Evolutionary conservation across 306 rosid species (phyloP), one percentile per base, ranked within the genome.

Genomic region (Cucurbita argyrosperma): DNA sequence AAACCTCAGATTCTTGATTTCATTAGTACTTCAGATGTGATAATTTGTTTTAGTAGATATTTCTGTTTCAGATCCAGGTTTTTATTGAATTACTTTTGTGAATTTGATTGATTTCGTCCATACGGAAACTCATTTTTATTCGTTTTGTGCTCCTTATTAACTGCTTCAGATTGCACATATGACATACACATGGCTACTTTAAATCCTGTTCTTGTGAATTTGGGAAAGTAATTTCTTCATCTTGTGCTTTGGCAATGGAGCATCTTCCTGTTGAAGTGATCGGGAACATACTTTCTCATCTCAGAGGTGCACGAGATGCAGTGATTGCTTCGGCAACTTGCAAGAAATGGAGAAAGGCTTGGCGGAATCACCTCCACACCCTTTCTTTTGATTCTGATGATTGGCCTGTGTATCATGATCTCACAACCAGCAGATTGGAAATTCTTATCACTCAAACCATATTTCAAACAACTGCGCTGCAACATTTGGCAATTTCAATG

Each of bases 291-390:
- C 82, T 89, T 38, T 89, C 94, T n/a, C 85, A 78, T 77, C 86
- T 92, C 3, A 77, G 73, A 79, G 92, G 90, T 30, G 96, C 97
- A 8, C 78, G 95, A 26, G 90, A 89, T 55, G 92, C 86, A 55
- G 85, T 92, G 42, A 79, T 88, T 52, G 97, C 92, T n/a, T 89
- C 97, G 5, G 89, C 86, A 16, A 90, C 95, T 43, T 92, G 97
- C 76, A 75, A 79, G 80, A 90, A 88, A 80, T 92, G 96, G 96
- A 58, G 90, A 68, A 78, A 79, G 68, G 94, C 92, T 14, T 88
- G 86, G 77, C 46, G 89, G 52, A 87, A 83, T 16, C 92, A 90
- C 76, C 86, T 88, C 15, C 92, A 80, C 64, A 77, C 95, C 8
- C 79, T 92, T 7, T 92, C 97, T 15, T 90, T 92, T 74, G 87